Percentiles rank a stretch among this genome's conserved stretches.
phyloP scores from a whole-genome alignment of 805 yeast genomes.

The Lipomyces yamadae region DNA sequence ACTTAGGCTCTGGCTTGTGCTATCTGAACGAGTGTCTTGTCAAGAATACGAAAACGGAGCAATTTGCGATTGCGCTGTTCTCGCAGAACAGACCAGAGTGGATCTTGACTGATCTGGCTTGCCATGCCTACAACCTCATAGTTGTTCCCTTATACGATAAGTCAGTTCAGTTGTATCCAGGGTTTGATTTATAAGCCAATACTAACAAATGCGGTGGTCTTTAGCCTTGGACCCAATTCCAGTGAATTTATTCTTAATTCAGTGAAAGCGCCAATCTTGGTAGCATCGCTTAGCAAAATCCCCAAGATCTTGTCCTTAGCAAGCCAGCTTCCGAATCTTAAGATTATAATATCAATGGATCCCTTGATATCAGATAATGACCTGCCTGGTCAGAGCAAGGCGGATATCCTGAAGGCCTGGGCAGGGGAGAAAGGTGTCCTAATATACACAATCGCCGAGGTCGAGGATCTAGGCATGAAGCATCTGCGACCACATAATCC shows the following conservation, averaged over 20 bases:
- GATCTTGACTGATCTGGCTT: constrained; percentile 71
- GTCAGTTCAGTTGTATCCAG: constrained; percentile 5
- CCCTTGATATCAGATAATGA: constrained; percentile 47
- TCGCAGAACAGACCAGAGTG: constrained; percentile 69
- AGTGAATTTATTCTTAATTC: constrained; percentile 64
- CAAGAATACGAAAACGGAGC: constrained; percentile 41
- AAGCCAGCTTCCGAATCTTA: constrained; percentile 50
- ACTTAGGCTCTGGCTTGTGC: constrained; percentile 62
- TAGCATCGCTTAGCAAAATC: constrained; percentile 59
- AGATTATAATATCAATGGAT: constrained; percentile 63
- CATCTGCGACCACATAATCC: constrained; percentile 55
- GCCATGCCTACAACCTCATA: constrained; percentile 60
- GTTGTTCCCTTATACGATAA: constrained; percentile 59
- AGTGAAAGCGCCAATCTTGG: constrained; percentile 66
- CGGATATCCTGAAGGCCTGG: constrained; percentile 41
- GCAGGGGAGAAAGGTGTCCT: constrained; percentile 45
- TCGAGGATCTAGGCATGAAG: constrained; percentile 51
- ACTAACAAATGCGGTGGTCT: neutral
- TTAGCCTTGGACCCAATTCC: constrained; percentile 61
- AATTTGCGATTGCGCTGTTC: constrained; percentile 60
- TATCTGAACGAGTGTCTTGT: constrained; percentile 45
- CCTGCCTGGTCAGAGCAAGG: constrained; percentile 41
- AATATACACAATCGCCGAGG: constrained; percentile 43
- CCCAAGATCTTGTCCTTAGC: constrained; percentile 54
- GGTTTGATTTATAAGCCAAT: neutral